A percentile compares a stretch with the other conserved stretches of the same genome.
These are phyloP conservation scores for Fusarium sacchari DNA, from an alignment of 2,329 filamentous ascomycete species.

Conservation along the genomic window DNA sequence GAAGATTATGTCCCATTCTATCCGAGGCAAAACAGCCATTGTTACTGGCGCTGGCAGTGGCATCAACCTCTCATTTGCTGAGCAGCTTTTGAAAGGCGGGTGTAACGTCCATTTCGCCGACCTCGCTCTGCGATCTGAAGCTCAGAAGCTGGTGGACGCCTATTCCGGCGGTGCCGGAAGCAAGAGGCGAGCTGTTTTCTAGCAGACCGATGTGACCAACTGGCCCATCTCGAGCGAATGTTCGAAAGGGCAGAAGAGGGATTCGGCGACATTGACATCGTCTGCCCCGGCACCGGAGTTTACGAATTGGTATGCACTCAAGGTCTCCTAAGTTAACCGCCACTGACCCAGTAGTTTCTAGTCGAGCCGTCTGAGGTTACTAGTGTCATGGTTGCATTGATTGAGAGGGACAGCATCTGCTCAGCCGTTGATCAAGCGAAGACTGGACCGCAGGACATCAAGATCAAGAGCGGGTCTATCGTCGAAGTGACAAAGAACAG, in stretches of 20 bases:
- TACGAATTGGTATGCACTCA: neutral
- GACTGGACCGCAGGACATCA: neutral
- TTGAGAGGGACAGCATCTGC: neutral
- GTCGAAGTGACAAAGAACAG: neutral
- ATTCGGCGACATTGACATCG: neutral
- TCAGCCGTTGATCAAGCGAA: neutral
- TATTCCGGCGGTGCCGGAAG: neutral
- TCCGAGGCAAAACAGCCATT: neutral
- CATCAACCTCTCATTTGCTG: neutral
- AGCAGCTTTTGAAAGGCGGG: neutral
- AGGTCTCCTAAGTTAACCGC: too few relatives aligned
- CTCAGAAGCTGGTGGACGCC: neutral
- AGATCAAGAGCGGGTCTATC: neutral
- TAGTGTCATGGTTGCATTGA: neutral
- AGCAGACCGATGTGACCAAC: neutral
- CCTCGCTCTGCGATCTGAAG: neutral
- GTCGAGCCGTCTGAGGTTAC: neutral
- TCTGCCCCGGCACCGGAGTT: neutral
- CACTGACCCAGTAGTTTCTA: neutral
- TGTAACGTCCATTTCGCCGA: neutral
- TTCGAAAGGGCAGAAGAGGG: neutral
- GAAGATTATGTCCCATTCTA: neutral
- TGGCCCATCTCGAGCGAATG: neutral
- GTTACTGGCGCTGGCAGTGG: neutral
- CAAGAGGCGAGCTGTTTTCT: neutral